Evolutionary conservation across 2,329 filamentous ascomycete species (phyloP).

Genomic region (Exophiala bonariae): DNA sequence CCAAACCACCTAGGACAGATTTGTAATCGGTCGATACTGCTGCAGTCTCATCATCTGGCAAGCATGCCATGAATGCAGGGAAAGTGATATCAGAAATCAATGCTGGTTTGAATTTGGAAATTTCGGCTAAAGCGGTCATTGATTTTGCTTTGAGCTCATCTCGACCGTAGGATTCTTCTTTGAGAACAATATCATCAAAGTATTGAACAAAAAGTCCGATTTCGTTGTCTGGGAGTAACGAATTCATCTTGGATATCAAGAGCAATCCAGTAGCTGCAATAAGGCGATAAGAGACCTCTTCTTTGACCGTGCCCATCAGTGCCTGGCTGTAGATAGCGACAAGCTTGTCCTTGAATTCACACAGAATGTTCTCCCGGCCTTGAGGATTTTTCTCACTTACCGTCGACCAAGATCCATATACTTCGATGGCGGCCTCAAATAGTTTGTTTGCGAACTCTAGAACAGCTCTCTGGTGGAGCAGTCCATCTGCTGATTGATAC

Average conservation of each 20-base stretch:
- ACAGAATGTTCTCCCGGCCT: conserved; percentile 42
- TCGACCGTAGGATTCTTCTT: conserved; percentile 57
- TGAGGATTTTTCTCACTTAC: conserved; percentile 37
- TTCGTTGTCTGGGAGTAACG: conserved; percentile 53
- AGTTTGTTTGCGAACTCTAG: conserved; percentile 61
- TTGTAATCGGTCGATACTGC: conserved; percentile 46
- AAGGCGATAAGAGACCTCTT: conserved; percentile 52
- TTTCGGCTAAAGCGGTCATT: conserved; percentile 58
- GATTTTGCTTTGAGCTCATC: conserved; percentile 60
- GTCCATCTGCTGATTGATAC: conserved; percentile 61
- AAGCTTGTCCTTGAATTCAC: conserved; percentile 51
- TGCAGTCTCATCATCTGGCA: conserved; percentile 59
- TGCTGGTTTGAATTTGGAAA: conserved; percentile 62
- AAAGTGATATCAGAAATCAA: conserved; percentile 65
- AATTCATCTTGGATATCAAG: conserved; percentile 45
- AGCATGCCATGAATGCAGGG: conserved; percentile 63
- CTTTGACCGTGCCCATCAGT: conserved; percentile 52
- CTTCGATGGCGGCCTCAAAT: conserved; percentile 56
- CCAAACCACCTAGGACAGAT: conserved; percentile 62
- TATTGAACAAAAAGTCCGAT: conserved; percentile 57
- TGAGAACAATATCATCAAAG: conserved; percentile 61
- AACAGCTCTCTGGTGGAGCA: conserved; percentile 63
- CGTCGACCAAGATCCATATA: conserved; percentile 58
- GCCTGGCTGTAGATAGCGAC: conserved; percentile 57
- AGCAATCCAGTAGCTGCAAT: conserved; percentile 50